Evolutionary conservation across 2,329 filamentous ascomycete genomes (phyloP), one percentile per base, ranked within the genome.

Genomic region (Xylariaceae sp.): DNA sequence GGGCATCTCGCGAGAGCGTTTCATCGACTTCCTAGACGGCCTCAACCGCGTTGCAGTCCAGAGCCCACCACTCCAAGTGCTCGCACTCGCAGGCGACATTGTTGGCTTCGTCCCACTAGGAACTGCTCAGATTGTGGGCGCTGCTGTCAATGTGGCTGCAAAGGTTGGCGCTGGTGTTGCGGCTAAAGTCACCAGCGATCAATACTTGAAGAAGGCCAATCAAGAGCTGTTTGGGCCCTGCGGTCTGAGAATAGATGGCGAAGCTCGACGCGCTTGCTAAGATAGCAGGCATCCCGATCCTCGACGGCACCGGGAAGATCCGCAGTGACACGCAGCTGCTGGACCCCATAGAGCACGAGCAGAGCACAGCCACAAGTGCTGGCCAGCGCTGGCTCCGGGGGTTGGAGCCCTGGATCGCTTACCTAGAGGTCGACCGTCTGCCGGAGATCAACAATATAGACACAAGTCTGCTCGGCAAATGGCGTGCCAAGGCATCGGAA

Each of bases 201-300:
- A 13, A n/a, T 55, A 49, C 17, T 34, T 55, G 4, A 42, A 46
- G 10, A 53, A 47, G 31, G 46, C 42, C 4, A 55, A 55, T 6
- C 22, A 53, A 16, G 50, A 55, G 28, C 41, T 31, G 1, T 50
- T 55, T 18, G 50, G 31, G 14, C 49, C 50, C 3, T 48, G 50
- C 13, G 49, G 53, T 4, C 53, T 55, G 6, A 55, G 53, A 43
- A 39, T 55, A 17, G 17, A 18, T 53, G 36, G 53, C 53, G 19
- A 55, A 53, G 42, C 47, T 55, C 1, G 53, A 55, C 17, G 53
- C 50, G 12, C 34, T 55, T 41, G 53, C 53, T 14, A 41, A 36
- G 33, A 13, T 53, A 22, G 51, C 46, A n/a, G 47, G 41, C 9
- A 11, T 53, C 3, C 50, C 53, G n/a, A 55, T 55, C 22, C 11